phyloP scores from a whole-genome alignment of 495 filamentous ascomycete genomes.

The Tuber aestivum region DNA sequence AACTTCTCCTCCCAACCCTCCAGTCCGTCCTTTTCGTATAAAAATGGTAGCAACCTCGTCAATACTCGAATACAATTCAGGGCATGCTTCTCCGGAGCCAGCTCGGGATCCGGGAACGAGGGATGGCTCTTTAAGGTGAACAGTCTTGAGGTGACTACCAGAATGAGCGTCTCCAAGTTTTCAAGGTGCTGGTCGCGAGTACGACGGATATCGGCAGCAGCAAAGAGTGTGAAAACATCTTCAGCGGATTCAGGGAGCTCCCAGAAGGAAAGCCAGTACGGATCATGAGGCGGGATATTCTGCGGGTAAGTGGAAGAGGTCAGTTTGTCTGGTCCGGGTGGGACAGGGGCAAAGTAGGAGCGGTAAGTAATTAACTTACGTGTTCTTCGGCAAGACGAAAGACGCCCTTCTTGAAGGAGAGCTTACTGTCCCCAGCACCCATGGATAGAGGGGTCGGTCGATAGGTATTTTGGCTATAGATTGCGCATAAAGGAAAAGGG shows the following conservation, averaged over 20 bases:
- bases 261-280: conserved; percentile 97
- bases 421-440: conserved; percentile 98
- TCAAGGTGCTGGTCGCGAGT: conserved; percentile 77
- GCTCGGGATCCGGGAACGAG: conserved; percentile 80
- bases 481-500: neutral
- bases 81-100: conserved; percentile 82
- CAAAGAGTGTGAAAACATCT: conserved; percentile 95
- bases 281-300: conserved; percentile 78
- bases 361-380: conserved; percentile 22
- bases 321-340: neutral
- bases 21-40: conserved; percentile 86
- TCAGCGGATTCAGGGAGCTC: conserved; percentile 93
- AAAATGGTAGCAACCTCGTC: conserved; percentile 82
- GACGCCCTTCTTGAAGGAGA: conserved; percentile 98
- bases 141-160: conserved; percentile 73
- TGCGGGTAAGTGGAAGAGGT: conserved; percentile 33
- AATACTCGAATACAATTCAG: conserved; percentile 91
- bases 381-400: conserved; percentile 88
- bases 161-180: conserved; percentile 87
- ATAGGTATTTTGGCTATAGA: conserved; percentile 1
- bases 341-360: neutral
- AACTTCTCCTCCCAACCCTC: conserved; percentile 84
- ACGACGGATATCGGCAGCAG: conserved; percentile 84
- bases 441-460: conserved; percentile 50
- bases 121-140: conserved; percentile 76